Evolutionary conservation across 441 rosid genomes (phyloP), one percentile per base, ranked within the genome.

Genomic region (Brassica hybrid): DNA sequence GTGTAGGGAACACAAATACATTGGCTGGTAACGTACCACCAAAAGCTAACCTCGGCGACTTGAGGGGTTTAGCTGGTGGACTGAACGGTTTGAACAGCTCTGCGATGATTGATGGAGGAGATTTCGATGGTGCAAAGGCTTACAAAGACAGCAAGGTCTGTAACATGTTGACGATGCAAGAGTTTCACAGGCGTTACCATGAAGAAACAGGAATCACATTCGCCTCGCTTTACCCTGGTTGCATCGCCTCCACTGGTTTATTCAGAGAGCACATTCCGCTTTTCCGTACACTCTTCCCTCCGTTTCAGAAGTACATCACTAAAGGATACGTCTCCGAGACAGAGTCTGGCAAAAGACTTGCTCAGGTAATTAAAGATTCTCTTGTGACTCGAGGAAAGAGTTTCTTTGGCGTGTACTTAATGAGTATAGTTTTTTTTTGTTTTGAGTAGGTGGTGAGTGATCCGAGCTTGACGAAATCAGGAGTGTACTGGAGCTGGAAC

Each of bases 91-190:
- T 84, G 72, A 90, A 89, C 84, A 85, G 88, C 86, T 58, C 96
- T 7, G 74, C 81, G 16, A 94, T 94, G 98, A 89, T 90, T 41
- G 97, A 94, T 14, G 98, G 98, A 11, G 97, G 94, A 69, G 92
- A 89, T 16, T 94, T 94, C 4, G 99, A 94, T 62, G 97, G 99
- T 50, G 99, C 99, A 65, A 94, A 94, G 83, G 97, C 98, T 65
- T 90, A 92, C 81, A 92, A 92, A 87, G 98, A 91, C 82, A 90
- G 97, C 83, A 91, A 92, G 80, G 98, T 94, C 45, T 94, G 98
- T 84, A 92, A 91, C 77, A 91, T 92, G 97, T 90, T 94, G 56
- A 89, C 91, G 0, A 94, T 94, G 97, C 95, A 89, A 83, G 98
- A 94, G 78, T 86, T 91, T 68, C 98, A 91, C 86, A 84, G 93